Conservation (phyloP, 2,329 filamentous ascomycete species). For the Alternaria infectoria region DNA sequence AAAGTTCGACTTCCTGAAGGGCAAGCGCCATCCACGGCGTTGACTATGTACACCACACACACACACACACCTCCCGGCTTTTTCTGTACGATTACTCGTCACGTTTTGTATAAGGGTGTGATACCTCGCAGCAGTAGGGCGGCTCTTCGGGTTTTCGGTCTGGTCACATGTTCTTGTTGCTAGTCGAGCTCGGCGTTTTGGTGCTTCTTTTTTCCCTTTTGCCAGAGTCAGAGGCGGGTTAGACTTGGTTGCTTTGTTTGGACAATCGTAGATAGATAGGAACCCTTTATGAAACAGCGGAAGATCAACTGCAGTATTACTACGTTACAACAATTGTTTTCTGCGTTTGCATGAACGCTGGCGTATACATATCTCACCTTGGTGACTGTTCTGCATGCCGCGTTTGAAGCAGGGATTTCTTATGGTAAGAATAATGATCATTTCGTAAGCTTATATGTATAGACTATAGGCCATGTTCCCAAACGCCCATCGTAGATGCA, state of each 20-base stretch:
- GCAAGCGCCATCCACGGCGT: background rate
- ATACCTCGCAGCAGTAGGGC: conserved; percentile 1
- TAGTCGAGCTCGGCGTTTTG: conserved; percentile 16
- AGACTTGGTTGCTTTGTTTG: background rate
- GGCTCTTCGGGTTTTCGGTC: conserved; percentile 1
- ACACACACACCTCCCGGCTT: conserved; percentile 1
- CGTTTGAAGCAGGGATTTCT: background rate
- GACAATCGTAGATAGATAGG: background rate
- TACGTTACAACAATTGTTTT: background rate
- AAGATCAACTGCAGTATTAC: background rate
- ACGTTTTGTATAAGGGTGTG: conserved; percentile 14
- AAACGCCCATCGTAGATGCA: background rate
- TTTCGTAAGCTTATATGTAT: background rate
- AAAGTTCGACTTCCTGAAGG: conserved; percentile 6
- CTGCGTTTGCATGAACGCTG: no score
- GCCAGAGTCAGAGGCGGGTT: background rate
- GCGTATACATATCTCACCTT: no score
- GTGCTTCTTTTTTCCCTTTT: background rate
- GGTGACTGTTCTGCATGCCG: background rate
- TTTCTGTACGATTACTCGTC: conserved; percentile 10
- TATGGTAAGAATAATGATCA: background rate
- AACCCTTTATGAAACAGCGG: background rate
- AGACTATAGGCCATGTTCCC: background rate
- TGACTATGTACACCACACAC: conserved; percentile 1
- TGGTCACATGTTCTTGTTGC: conserved; percentile 4